phyloP scores from a whole-genome alignment of 2,329 filamentous ascomycete species.

The Penicillium sp. region DNA sequence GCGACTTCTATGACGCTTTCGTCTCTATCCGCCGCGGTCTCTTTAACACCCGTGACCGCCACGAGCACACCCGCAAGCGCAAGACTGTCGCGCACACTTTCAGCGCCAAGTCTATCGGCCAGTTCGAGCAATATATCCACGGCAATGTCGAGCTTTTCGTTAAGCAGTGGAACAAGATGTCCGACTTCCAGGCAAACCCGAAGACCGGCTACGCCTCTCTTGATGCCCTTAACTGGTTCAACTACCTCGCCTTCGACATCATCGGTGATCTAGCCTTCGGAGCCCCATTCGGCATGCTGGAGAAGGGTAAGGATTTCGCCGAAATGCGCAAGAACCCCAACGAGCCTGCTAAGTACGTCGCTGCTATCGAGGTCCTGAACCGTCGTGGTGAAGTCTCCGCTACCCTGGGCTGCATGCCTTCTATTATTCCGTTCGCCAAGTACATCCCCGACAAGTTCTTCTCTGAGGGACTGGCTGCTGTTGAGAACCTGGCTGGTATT shows the following conservation, averaged over 20 bases:
- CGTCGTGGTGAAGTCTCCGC: conserved; percentile 82
- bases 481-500: conserved; percentile 81
- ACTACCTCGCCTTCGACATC: conserved; percentile 63
- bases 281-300: conserved; percentile 79
- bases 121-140: conserved; percentile 90
- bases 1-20: conserved; percentile 88
- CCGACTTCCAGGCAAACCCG: conserved; percentile 47
- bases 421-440: conserved; percentile 75
- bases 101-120: conserved; percentile 73
- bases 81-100: conserved; percentile 89
- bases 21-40: conserved; percentile 82
- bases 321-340: conserved; percentile 67
- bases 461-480: conserved; percentile 69
- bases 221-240: conserved; percentile 80
- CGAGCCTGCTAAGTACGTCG: conserved; percentile 65
- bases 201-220: conserved; percentile 61
- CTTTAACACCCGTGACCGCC: conserved; percentile 84
- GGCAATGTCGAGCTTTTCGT: conserved; percentile 74
- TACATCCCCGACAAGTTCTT: conserved; percentile 85
- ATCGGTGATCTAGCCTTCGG: conserved; percentile 69
- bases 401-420: conserved; percentile 72
- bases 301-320: conserved; percentile 72
- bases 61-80: conserved; percentile 82
- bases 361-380: conserved; percentile 86
- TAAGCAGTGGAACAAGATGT: conserved; percentile 69